Evolutionary conservation across 768 basidiomycete species (phyloP), one percentile per base, ranked within the genome.

Genomic region (Amanita phalloides): DNA sequence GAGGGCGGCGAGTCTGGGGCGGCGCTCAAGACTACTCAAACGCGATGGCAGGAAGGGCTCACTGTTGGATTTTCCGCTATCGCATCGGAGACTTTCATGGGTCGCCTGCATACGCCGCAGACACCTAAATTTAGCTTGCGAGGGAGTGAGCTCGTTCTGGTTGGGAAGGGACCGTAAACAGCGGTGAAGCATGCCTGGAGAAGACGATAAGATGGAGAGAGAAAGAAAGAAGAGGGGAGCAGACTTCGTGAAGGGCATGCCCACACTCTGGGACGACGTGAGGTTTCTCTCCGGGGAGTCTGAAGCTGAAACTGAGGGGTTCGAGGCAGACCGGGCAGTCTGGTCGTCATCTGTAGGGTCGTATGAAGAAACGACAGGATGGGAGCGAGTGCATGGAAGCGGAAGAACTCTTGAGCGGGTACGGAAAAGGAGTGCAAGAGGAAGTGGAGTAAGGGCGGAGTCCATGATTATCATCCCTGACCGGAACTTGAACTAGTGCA

Each of bases 281-380:
- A 6, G 95, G 91, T 64, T 94, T 97, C 72, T 99, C 96, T 7
- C 96, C 96, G 0, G 90, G 88, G 11, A 99, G 70, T 55, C 93
- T 78, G 68, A 92, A 96, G 66, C 84, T 86, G 67, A 92, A 93
- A 62, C 85, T 86, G 62, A 99, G 79, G 1, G 90, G 88, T 62
- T 98, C 95, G 58, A 96, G 84, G 68, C 95, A 99, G 58, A 99
- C 91, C 10, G 95, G 95, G 60, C 96, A 99, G 61, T 86, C 89
- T 87, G 86, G 61, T 94, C 92, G 50, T 90, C 87, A 21, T 88
- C 84, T 13, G 71, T 65, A 41, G 71, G 49, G 56, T 80, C 78
- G 63, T 78, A 77, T 56, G 65, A 76, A 13, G 86, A 82, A 51
- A 90, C 84, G 58, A 87, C 83, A 10, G 89, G 32, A 85, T 67